Percentiles rank a stretch among this genome's conserved stretches.
phyloP scores from a whole-genome alignment of 1,139 yeast genomes.

The Blastobotrys aristatus region DNA sequence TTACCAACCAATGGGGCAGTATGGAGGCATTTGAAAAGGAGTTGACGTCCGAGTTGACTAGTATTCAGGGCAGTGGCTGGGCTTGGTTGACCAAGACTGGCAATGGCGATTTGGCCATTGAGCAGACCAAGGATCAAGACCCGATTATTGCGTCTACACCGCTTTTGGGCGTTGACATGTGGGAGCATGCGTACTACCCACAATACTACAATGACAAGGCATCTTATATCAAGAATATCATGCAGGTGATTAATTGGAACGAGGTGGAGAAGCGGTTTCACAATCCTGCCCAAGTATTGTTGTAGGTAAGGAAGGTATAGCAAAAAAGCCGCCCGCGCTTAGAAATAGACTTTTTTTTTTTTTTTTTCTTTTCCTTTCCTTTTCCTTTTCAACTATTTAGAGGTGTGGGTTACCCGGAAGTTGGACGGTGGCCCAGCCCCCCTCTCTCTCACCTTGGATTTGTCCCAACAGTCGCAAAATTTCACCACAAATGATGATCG shows the following conservation, averaged over 20 bases:
- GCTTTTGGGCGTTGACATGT: constrained; percentile 46
- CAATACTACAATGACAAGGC: constrained; percentile 47
- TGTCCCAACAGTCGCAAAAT: not conserved
- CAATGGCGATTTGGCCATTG: constrained; percentile 42
- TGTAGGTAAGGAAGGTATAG: too few species aligned
- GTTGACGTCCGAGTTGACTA: constrained; percentile 42
- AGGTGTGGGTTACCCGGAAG: too few species aligned
- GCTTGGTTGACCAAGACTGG: constrained; percentile 44
- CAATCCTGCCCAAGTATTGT: constrained; percentile 20
- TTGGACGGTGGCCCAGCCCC: not conserved
- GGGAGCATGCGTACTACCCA: constrained; percentile 50
- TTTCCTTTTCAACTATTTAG: not conserved
- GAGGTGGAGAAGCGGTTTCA: constrained; percentile 40
- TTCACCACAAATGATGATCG: not conserved
- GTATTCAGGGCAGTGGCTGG: constrained; percentile 49
- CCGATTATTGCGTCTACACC: constrained; percentile 37
- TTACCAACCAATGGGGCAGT: constrained; percentile 41
- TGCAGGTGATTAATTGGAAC: constrained; percentile 47
- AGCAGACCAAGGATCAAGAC: constrained; percentile 45
- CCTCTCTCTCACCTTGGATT: not conserved
- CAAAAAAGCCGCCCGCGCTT: too few species aligned
- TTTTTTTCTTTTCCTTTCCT: too few species aligned
- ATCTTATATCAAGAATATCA: constrained; percentile 46
- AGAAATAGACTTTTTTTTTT: too few species aligned
- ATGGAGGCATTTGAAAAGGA: constrained; percentile 39